Conservation (phyloP, 495 filamentous ascomycete species). For the Daldinia vernicosa region DNA sequence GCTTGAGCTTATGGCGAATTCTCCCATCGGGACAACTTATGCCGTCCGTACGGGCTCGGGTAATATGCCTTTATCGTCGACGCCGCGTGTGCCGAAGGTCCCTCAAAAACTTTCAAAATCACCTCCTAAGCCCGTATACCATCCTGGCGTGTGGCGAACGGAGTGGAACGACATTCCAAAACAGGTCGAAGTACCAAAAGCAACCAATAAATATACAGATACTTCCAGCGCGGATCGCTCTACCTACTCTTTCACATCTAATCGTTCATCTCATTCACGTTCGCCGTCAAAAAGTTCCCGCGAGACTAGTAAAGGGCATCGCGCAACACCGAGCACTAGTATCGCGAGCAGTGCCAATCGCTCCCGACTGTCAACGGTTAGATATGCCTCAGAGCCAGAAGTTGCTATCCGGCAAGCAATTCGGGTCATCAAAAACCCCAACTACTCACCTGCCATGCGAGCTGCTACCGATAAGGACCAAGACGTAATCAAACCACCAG, state of each 20-base stretch:
- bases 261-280: constrained; percentile 7
- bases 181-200: constrained; percentile 5
- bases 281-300: not conserved
- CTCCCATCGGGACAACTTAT: constrained; percentile 29
- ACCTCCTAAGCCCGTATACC: constrained; percentile 39
- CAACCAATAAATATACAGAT: not conserved
- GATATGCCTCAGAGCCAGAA: constrained; percentile 44
- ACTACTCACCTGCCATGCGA: constrained; percentile 17
- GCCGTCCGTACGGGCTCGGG: not conserved
- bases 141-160: constrained; percentile 39
- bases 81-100: constrained; percentile 18
- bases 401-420: constrained; percentile 45
- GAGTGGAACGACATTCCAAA: constrained; percentile 41
- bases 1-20: constrained; percentile 42
- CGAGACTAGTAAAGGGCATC: constrained; percentile 18
- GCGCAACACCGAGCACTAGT: constrained; percentile 39
- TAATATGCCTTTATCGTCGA: constrained; percentile 2
- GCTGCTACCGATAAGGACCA: not conserved
- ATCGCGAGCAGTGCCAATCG: constrained; percentile 37
- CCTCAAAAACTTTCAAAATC: constrained; percentile 21
- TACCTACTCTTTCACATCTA: constrained; percentile 8
- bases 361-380: constrained; percentile 42
- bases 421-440: constrained; percentile 42
- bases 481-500: constrained; percentile 14
- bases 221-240: constrained; percentile 10